A percentile compares a stretch with the other conserved stretches of the same genome.
Conservation (phyloP, 2,329 filamentous ascomycete genomes). For the Aspergillus uvarum region DNA sequence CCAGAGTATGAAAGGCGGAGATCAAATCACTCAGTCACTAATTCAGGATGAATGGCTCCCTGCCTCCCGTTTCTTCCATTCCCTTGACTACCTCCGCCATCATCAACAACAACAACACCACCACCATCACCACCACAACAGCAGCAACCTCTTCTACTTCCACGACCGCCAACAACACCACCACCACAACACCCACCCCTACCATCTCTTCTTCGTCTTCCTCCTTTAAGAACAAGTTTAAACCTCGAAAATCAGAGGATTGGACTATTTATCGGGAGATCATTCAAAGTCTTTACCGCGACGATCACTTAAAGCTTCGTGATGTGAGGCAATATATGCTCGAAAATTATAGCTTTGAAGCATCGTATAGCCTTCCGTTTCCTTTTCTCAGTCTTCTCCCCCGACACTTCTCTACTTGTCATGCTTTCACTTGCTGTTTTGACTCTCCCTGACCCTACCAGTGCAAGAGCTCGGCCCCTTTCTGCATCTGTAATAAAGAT, state of each 20-base stretch:
- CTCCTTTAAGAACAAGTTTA: conserved; percentile 23
- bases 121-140: not conserved
- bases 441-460: not conserved
- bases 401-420: not conserved
- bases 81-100: conserved; percentile 17
- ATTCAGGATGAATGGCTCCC: conserved; percentile 27
- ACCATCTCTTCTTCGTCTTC: conserved; percentile 13
- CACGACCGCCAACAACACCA: not conserved
- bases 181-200: conserved; percentile 5
- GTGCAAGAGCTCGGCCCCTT: conserved; percentile 1
- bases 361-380: conserved; percentile 30
- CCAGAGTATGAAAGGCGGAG: conserved; percentile 23
- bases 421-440: too few species aligned
- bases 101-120: conserved; percentile 9
- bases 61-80: conserved; percentile 23
- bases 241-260: conserved; percentile 37
- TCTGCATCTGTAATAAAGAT: not conserved
- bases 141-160: conserved; percentile 14
- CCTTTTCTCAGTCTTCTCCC: conserved; percentile 5
- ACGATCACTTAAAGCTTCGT: conserved; percentile 35
- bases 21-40: conserved; percentile 4
- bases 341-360: conserved; percentile 36
- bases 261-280: conserved; percentile 38
- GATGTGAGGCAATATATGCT: conserved; percentile 42
- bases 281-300: conserved; percentile 38